A percentile compares a stretch with the other conserved stretches of the same genome.
These are phyloP conservation scores for Venturia asperata DNA, from an alignment of 2,329 filamentous ascomycete genomes.

Conservation along the genomic window DNA sequence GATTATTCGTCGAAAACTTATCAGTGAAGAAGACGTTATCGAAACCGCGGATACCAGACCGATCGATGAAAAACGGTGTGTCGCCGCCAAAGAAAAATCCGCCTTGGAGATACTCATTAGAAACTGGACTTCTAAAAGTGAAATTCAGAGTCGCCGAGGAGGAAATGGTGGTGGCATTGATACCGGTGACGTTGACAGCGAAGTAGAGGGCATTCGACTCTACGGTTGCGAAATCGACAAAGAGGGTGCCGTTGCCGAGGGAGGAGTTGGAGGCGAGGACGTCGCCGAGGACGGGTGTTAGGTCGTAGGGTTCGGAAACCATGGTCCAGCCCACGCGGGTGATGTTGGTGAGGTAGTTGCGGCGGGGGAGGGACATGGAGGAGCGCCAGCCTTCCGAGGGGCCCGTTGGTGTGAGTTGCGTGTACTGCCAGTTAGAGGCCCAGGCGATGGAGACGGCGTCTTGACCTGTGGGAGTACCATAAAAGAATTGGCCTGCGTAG, in stretches of 20 bases:
- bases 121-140: constrained; percentile 45
- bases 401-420: constrained; percentile 47
- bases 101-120: constrained; percentile 44
- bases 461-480: constrained; percentile 35
- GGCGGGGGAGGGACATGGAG: constrained; percentile 47
- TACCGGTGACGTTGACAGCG: constrained; percentile 45
- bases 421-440: constrained; percentile 56
- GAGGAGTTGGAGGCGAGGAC: constrained; percentile 39
- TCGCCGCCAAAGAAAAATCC: constrained; percentile 46
- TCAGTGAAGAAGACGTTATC: constrained; percentile 51
- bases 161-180: constrained; percentile 28
- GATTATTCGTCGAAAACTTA: constrained; percentile 39
- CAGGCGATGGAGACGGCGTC: constrained; percentile 47
- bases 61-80: constrained; percentile 45
- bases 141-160: constrained; percentile 43
- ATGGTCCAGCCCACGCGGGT: constrained; percentile 47
- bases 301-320: constrained; percentile 44
- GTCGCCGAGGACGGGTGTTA: constrained; percentile 41
- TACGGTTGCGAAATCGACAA: constrained; percentile 46
- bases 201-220: constrained; percentile 48
- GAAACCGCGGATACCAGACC: constrained; percentile 44
- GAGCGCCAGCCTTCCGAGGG: constrained; percentile 47
- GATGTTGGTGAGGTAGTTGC: constrained; percentile 46
- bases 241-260: constrained; percentile 43
- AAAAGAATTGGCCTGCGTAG: constrained; percentile 53